phyloP scores from a whole-genome alignment of 2,329 filamentous ascomycete species.

The Pseudocercospora macadamiae region DNA sequence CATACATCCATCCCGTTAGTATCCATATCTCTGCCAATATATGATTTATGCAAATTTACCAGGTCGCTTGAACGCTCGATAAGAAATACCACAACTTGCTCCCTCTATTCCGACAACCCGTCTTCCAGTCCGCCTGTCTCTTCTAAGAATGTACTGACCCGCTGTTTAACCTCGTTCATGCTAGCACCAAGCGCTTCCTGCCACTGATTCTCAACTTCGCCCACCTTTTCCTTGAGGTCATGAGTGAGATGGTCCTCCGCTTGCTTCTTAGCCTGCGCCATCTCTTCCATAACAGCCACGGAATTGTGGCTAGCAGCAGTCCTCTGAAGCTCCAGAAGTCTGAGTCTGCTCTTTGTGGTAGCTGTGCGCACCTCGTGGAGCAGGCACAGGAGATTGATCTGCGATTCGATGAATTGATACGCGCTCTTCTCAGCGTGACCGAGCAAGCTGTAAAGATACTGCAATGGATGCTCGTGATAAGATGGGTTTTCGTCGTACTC shows the following conservation, averaged over 20 bases:
- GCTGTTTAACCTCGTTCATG: constrained; percentile 71
- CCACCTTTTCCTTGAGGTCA: constrained; percentile 91
- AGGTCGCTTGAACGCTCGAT: constrained; percentile 1
- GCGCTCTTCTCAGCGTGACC: constrained; percentile 88
- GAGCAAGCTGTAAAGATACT: constrained; percentile 86
- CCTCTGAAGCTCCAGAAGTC: constrained; percentile 68
- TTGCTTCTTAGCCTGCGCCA: constrained; percentile 61
- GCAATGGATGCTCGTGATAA: constrained; percentile 79
- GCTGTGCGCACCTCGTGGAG: constrained; percentile 87
- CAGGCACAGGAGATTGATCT: constrained; percentile 87
- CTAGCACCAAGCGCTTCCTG: constrained; percentile 78
- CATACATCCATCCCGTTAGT: not conserved
- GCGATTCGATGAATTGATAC: constrained; percentile 95
- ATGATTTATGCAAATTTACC: not conserved
- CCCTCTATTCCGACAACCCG: constrained; percentile 25
- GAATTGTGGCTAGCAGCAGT: constrained; percentile 37
- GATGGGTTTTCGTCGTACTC: constrained; percentile 86
- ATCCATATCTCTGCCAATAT: not conserved
- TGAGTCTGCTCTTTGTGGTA: constrained; percentile 69
- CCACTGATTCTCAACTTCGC: constrained; percentile 90
- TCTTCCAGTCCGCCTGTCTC: constrained; percentile 89
- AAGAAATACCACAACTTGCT: not conserved
- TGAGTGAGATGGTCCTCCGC: constrained; percentile 75
- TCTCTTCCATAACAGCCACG: constrained; percentile 41
- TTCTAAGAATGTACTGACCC: constrained; percentile 73